Evolutionary conservation across 768 basidiomycete species (phyloP).

Genomic region (Cystofilobasidium ferigula): DNA sequence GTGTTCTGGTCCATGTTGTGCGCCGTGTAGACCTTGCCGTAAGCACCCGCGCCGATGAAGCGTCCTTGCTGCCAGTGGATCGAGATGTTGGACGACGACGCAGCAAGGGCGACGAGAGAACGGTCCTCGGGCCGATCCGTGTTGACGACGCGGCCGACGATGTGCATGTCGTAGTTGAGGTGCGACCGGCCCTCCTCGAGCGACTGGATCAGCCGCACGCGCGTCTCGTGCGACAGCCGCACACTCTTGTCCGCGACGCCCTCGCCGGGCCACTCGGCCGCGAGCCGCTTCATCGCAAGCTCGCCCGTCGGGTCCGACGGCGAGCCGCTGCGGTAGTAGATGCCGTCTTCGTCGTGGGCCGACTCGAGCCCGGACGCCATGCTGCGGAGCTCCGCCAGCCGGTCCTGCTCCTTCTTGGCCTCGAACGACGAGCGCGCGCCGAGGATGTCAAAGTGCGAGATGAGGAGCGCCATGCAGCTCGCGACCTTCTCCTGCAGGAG

Average conservation of each 20-base stretch:
- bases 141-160: constrained; percentile 83
- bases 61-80: constrained; percentile 97
- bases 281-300: constrained; percentile 16
- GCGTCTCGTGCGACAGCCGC: constrained; percentile 65
- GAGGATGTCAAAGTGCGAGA: constrained; percentile 94
- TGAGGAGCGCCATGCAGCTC: constrained; percentile 90
- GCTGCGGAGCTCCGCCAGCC: constrained; percentile 49
- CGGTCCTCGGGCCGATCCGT: constrained; percentile 88
- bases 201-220: constrained; percentile 49
- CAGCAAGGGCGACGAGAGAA: constrained; percentile 84
- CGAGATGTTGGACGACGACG: constrained; percentile 87
- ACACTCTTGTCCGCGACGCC: constrained; percentile 45
- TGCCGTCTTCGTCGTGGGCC: constrained; percentile 33
- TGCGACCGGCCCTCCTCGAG: constrained; percentile 57
- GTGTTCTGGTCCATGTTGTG: constrained; percentile 91
- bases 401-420: constrained; percentile 80
- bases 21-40: constrained; percentile 98
- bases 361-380: constrained; percentile 29
- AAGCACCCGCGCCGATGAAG: constrained; percentile 97
- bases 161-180: constrained; percentile 57
- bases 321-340: background rate
- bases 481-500: constrained; percentile 83
- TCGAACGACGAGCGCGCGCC: constrained; percentile 82
- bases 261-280: constrained; percentile 21
- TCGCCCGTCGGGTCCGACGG: constrained; percentile 29